phyloP scores from a whole-genome alignment of 83 land plant species.

The Isoetes engelmannii region DNA sequence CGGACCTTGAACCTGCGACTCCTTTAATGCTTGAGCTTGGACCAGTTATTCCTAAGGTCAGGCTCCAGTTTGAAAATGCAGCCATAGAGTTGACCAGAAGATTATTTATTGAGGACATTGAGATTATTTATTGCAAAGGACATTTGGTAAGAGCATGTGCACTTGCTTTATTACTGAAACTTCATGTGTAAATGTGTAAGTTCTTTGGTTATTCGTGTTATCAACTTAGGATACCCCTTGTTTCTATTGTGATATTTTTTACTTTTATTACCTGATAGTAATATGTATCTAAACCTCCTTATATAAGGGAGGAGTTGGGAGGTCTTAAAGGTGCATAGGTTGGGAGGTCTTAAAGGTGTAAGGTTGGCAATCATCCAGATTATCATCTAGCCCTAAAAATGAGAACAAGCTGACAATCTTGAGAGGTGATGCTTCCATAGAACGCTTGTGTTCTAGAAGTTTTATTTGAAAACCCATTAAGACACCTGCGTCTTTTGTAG shows the following conservation, averaged over 20 bases:
- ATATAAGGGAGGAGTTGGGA: not conserved
- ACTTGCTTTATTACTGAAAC: not conserved
- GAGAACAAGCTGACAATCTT: constrained; percentile 39
- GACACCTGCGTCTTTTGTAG: constrained; percentile 26
- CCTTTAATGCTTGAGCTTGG: constrained; percentile 40
- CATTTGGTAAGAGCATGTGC: constrained; percentile 33
- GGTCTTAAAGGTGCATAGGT: too few species aligned
- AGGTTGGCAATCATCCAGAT: constrained; percentile 46
- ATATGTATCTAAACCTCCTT: too few species aligned
- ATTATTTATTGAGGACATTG: too few species aligned
- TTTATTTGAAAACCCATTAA: not conserved
- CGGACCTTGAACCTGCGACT: constrained; percentile 41
- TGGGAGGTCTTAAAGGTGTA: too few species aligned
- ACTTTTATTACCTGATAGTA: too few species aligned
- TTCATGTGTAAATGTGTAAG: not conserved
- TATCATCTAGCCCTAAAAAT: constrained; percentile 30
- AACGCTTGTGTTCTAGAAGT: not conserved
- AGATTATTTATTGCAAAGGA: constrained; percentile 55
- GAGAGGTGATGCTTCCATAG: constrained; percentile 38
- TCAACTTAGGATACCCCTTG: constrained; percentile 32
- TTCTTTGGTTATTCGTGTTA: not conserved
- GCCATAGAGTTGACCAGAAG: constrained; percentile 42
- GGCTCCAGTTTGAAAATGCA: constrained; percentile 38
- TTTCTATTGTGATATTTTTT: constrained; percentile 20
- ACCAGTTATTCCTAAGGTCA: constrained; percentile 44